These are phyloP conservation scores for Phaeosphaeriaceae sp. DNA, from an alignment of 2,329 filamentous ascomycete species.

Conservation along the genomic window DNA sequence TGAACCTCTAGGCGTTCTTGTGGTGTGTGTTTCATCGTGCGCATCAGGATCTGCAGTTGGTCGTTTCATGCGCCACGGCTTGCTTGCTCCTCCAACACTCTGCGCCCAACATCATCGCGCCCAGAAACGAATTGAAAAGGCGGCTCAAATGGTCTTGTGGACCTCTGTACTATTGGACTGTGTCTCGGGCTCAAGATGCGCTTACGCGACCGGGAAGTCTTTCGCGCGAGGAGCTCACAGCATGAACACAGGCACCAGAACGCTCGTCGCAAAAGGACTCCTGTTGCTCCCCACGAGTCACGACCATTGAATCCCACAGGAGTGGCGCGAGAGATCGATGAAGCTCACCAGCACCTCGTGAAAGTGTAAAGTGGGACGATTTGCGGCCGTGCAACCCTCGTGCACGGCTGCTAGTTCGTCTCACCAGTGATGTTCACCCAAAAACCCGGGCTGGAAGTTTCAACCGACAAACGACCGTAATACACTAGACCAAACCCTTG, in stretches of 20 bases:
- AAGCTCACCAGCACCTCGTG: not conserved
- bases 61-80: constrained; percentile 32
- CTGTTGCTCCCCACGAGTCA: no score
- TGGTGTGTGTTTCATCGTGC: constrained; percentile 34
- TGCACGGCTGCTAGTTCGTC: constrained; percentile 19
- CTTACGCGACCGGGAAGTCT: not conserved
- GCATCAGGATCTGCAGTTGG: constrained; percentile 35
- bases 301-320: no score
- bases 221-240: not conserved
- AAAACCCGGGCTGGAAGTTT: constrained; percentile 24
- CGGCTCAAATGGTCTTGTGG: not conserved
- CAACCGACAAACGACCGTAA: constrained; percentile 4
- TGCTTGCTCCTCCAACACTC: not conserved
- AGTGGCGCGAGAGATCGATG: not conserved
- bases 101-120: not conserved
- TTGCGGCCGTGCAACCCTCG: constrained; percentile 30
- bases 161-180: not conserved
- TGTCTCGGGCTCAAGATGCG: not conserved
- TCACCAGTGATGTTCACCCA: constrained; percentile 21
- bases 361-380: constrained; percentile 8
- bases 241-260: not conserved
- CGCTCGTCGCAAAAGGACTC: no score
- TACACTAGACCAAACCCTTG: constrained; percentile 4
- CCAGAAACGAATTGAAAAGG: not conserved
- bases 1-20: constrained; percentile 10